phyloP scores from a whole-genome alignment of 2,329 filamentous ascomycete genomes.

The Aspergillus versicolor region DNA sequence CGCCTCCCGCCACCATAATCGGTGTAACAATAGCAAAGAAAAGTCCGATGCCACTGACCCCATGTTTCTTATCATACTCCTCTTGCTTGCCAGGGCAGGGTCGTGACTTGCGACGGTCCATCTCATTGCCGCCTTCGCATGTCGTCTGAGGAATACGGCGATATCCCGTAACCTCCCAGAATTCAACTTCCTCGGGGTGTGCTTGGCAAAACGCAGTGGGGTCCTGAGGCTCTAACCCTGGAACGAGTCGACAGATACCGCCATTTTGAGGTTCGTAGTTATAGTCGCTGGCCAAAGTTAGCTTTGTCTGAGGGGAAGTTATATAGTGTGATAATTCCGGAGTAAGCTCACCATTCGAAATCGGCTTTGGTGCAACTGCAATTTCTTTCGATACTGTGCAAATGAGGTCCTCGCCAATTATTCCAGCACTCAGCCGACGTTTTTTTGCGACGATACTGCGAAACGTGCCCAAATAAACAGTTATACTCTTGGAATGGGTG shows the following conservation, averaged over 20 bases:
- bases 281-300: conserved; percentile 66
- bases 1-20: conserved; percentile 65
- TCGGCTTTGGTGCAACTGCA: conserved; percentile 83
- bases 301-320: background rate
- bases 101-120: conserved; percentile 65
- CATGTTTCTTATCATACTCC: conserved; percentile 73
- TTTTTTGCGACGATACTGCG: conserved; percentile 89
- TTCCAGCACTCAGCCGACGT: conserved; percentile 78
- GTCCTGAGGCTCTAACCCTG: conserved; percentile 66
- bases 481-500: conserved; percentile 76
- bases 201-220: conserved; percentile 58
- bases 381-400: conserved; percentile 69
- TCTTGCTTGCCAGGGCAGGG: conserved; percentile 78
- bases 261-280: conserved; percentile 82
- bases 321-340: background rate
- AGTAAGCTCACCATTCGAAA: conserved; percentile 76
- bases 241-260: conserved; percentile 73
- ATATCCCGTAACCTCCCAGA: conserved; percentile 83
- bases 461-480: conserved; percentile 89
- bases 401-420: conserved; percentile 65
- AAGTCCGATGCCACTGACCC: conserved; percentile 69
- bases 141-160: conserved; percentile 87
- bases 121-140: conserved; percentile 71
- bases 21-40: conserved; percentile 85
- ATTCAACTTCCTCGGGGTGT: conserved; percentile 71